phyloP scores from a whole-genome alignment of 177 flowering plant genomes.

The Tripterygium wilfordii region DNA sequence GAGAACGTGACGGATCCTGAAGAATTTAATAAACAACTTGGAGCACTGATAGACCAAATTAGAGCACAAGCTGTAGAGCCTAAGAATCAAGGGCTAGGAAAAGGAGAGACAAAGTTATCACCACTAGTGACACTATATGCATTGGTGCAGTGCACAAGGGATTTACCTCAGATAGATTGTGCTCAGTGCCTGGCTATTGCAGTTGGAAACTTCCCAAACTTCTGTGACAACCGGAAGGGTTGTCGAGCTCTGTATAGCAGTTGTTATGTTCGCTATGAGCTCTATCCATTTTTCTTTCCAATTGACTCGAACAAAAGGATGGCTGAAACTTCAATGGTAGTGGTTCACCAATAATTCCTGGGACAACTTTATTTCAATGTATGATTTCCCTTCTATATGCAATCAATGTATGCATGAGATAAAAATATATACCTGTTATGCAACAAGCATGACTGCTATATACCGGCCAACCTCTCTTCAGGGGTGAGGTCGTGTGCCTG shows the following conservation, averaged over 20 bases:
- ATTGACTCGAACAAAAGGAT: conserved; percentile 16
- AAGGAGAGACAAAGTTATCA: conserved; percentile 36
- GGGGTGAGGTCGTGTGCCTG: too few species aligned
- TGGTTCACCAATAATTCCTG: conserved; percentile 13
- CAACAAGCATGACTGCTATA: conserved; percentile 4
- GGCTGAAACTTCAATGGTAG: neutral
- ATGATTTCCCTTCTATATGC: neutral
- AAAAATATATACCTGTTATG: too few species aligned
- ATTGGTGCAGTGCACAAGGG: conserved; percentile 62
- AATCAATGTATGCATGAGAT: neutral
- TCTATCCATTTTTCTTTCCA: conserved; percentile 65
- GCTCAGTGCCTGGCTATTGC: conserved; percentile 53
- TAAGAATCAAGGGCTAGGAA: conserved; percentile 34
- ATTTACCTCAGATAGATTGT: conserved; percentile 34
- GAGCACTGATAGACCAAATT: conserved; percentile 24
- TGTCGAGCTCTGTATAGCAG: conserved; percentile 56
- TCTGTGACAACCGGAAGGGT: conserved; percentile 40
- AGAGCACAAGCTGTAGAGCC: conserved; percentile 31
- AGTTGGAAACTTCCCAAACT: conserved; percentile 23
- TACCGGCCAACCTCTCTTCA: too few species aligned
- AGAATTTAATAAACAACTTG: conserved; percentile 30
- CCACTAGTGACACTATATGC: conserved; percentile 40
- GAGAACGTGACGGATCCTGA: conserved; percentile 36
- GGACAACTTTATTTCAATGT: neutral
- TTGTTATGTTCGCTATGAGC: conserved; percentile 59